Base-by-base conservation (phyloP, 164 flowering plant species). In the Macadamia tetraphylla region DNA sequence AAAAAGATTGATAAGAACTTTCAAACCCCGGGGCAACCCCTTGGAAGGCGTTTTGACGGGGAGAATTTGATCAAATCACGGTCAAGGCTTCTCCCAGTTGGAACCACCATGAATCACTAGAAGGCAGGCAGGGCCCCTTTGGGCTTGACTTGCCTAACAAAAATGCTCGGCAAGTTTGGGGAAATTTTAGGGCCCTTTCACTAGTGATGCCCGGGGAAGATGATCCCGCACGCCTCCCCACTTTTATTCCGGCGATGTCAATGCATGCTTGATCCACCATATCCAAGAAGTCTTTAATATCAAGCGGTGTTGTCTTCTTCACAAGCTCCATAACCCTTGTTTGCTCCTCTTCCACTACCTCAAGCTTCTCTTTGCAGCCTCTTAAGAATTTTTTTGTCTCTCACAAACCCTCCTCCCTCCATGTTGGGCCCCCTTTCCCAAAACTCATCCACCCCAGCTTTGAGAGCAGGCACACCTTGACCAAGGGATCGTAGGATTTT, bases 241-340 rank as follows among this genome's bases (percentile, higher is more conserved):
- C 82, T 76, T 80, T 80, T 87, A 63, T 78, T 83, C 43, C 80
- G 70, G 83, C 68, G 32, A 89, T 85, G 31, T 85, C 87, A 1
- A 79, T 35, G 64, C 92, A 87, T 29, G 80, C 96, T 44, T 74
- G 80, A 73, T 89, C 97, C 60, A 90, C 96, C 87, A 78, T 85
- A 53, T 72, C 74, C 18, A 89, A 74, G 52, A 92, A 92, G 75
- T 87, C 92, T 61, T 81, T 86, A 32, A 92, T 18, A 88, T 81
- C n/a, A 67, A 88, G 89, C 30, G 86, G 84, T 42, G 84, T 83
- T 40, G 96, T 92, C 70, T 69, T 84, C 80, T 73, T 82, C 72
- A 92, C 91, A 31, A 86, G 64, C 70, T 85, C 88, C 84, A 86
- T 79, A 6, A 88, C 88, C 68, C 85, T 83, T 32, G 51, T 67